Conservation (phyloP, 2,329 filamentous ascomycete genomes). For the Clarireedia homoeocarpa region DNA sequence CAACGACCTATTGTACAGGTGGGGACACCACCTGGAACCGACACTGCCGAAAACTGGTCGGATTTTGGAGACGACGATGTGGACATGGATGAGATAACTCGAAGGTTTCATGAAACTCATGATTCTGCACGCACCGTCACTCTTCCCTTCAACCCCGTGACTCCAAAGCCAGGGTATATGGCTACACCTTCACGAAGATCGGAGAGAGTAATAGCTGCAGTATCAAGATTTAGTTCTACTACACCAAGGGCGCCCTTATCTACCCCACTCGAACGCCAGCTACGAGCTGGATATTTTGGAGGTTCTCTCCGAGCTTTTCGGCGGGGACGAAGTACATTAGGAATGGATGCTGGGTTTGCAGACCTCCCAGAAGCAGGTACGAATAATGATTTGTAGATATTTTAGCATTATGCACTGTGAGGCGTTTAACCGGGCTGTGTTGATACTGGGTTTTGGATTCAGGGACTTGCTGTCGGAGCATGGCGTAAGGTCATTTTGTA, state of each 20-base stretch:
- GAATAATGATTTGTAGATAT: slow-evolving; percentile 13
- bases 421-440: slow-evolving; percentile 5
- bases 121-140: not conserved
- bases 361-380: slow-evolving; percentile 21
- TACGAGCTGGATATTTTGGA: slow-evolving; percentile 27
- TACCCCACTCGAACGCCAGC: slow-evolving; percentile 35
- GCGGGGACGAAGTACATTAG: slow-evolving; percentile 18
- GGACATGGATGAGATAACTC: slow-evolving; percentile 19
- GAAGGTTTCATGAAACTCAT: slow-evolving; percentile 15
- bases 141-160: not conserved
- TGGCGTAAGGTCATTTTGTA: slow-evolving; percentile 1
- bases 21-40: slow-evolving; percentile 12
- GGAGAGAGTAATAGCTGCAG: slow-evolving; percentile 31
- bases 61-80: slow-evolving; percentile 25
- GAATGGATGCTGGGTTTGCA: slow-evolving; percentile 21
- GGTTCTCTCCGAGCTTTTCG: slow-evolving; percentile 15
- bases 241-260: slow-evolving; percentile 37
- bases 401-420: slow-evolving; percentile 7
- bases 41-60: slow-evolving; percentile 23
- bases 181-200: slow-evolving; percentile 32
- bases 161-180: slow-evolving; percentile 19
- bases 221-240: slow-evolving; percentile 34
- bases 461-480: not conserved
- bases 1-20: slow-evolving; percentile 14
- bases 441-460: not conserved